These are phyloP conservation scores for Pilatotrama ljubarskyi DNA, from an alignment of 768 basidiomycete genomes.

Conservation along the genomic window DNA sequence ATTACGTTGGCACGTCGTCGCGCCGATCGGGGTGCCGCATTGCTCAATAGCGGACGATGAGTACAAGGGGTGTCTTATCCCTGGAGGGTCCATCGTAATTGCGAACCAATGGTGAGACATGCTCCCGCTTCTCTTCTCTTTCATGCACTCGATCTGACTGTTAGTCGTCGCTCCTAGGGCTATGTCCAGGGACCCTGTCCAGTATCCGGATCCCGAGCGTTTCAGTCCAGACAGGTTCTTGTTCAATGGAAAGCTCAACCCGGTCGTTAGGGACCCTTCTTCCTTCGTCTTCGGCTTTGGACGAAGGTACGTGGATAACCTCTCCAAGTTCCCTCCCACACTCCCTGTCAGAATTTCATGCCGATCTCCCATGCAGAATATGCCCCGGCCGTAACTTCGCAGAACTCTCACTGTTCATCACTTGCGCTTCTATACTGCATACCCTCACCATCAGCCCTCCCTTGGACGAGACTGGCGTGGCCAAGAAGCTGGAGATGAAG, in stretches of 20 bases:
- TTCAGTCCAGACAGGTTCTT: slow-evolving; percentile 18
- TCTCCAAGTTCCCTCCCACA: background rate
- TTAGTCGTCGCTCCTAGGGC: background rate
- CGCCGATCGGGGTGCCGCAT: slow-evolving; percentile 21
- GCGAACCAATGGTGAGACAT: slow-evolving; percentile 22
- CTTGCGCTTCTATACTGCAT: slow-evolving; percentile 7
- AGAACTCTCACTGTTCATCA: slow-evolving; percentile 2
- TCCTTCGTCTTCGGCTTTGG: slow-evolving; percentile 22
- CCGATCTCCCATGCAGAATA: background rate
- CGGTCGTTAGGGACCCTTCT: slow-evolving; percentile 7
- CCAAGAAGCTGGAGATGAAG: background rate
- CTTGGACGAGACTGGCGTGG: slow-evolving; percentile 1
- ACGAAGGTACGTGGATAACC: slow-evolving; percentile 11
- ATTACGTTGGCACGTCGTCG: slow-evolving; percentile 22
- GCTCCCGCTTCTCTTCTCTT: background rate
- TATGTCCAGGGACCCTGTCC: slow-evolving; percentile 8
- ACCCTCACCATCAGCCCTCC: slow-evolving; percentile 6
- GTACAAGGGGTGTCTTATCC: slow-evolving; percentile 31
- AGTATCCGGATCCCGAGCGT: slow-evolving; percentile 14
- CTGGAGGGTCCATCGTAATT: slow-evolving; percentile 28
- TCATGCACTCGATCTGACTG: background rate
- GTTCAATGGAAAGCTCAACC: slow-evolving; percentile 1
- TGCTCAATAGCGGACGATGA: slow-evolving; percentile 27
- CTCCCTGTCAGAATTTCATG: no score
- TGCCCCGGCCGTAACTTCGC: slow-evolving; percentile 14